phyloP scores from a whole-genome alignment of 495 filamentous ascomycete species.

The Penicillium lividum region DNA sequence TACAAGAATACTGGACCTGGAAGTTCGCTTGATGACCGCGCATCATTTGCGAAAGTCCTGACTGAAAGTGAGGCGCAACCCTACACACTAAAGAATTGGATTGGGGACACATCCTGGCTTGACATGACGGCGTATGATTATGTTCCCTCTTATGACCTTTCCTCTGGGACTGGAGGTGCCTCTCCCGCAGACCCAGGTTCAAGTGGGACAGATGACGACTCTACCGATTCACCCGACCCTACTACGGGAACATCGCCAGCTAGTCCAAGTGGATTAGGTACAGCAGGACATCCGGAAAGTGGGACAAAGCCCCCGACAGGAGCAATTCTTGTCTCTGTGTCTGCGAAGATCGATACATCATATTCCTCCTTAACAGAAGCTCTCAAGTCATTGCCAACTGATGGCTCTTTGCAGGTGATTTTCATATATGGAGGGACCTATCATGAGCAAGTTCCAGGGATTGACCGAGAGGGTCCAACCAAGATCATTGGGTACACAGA shows the following conservation, averaged over 20 bases:
- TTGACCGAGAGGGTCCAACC: not conserved
- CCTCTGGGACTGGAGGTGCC: not conserved
- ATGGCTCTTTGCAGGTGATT: not conserved
- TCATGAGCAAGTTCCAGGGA: too few relatives aligned
- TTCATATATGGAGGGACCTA: not conserved
- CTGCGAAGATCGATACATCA: not conserved
- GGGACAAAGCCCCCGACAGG: slow-evolving; percentile 2
- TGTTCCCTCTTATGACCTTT: slow-evolving; percentile 7
- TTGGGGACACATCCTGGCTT: slow-evolving; percentile 11
- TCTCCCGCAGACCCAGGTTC: not conserved
- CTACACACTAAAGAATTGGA: slow-evolving; percentile 2
- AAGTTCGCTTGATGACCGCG: not conserved
- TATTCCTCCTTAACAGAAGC: not conserved
- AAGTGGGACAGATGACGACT: not conserved
- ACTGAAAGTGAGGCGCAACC: not conserved
- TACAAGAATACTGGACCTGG: slow-evolving; percentile 9
- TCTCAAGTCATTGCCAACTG: not conserved
- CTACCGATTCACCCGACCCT: not conserved
- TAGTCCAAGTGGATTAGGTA: not conserved
- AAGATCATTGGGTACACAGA: slow-evolving; percentile 3
- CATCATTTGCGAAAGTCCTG: not conserved
- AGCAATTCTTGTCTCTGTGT: slow-evolving; percentile 1
- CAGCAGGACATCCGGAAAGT: not conserved
- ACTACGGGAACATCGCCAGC: not conserved
- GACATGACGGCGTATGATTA: slow-evolving; percentile 11